These are phyloP conservation scores for Cornus controversa DNA, from an alignment of 148 eudicot genomes.

Conservation along the genomic window DNA sequence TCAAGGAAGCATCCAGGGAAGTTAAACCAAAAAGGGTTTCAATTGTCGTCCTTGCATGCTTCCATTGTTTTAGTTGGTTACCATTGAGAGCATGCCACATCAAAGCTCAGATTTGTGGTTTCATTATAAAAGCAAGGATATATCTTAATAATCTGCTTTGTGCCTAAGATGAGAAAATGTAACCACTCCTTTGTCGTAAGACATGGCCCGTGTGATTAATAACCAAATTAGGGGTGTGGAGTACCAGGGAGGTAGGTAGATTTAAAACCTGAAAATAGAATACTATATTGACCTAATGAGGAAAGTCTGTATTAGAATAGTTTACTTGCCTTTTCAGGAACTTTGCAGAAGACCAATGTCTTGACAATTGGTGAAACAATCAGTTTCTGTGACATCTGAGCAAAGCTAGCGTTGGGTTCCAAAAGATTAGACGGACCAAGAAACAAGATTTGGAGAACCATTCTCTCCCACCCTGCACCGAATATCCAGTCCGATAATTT, in stretches of 20 bases:
- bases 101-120: neutral
- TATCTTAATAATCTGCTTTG: neutral
- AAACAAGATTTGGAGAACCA: slow-evolving; percentile 98
- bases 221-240: neutral
- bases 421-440: slow-evolving; percentile 95
- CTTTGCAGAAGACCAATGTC: slow-evolving; percentile 96
- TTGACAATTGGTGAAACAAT: slow-evolving; percentile 98
- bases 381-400: slow-evolving; percentile 93
- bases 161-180: neutral
- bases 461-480: slow-evolving; percentile 93
- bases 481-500: neutral
- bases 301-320: neutral
- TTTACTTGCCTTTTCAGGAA: slow-evolving; percentile 87
- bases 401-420: slow-evolving; percentile 90
- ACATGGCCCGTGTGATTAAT: neutral
- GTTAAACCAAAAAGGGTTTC: too few relatives aligned
- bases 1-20: neutral
- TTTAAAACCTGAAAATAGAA: neutral
- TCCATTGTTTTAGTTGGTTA: neutral
- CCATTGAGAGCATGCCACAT: neutral
- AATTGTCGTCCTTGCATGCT: neutral
- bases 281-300: neutral
- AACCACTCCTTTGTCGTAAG: neutral
- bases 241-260: neutral
- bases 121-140: neutral